phyloP scores from a whole-genome alignment of 2,329 filamentous ascomycete species.

The Fusarium staphyleae region DNA sequence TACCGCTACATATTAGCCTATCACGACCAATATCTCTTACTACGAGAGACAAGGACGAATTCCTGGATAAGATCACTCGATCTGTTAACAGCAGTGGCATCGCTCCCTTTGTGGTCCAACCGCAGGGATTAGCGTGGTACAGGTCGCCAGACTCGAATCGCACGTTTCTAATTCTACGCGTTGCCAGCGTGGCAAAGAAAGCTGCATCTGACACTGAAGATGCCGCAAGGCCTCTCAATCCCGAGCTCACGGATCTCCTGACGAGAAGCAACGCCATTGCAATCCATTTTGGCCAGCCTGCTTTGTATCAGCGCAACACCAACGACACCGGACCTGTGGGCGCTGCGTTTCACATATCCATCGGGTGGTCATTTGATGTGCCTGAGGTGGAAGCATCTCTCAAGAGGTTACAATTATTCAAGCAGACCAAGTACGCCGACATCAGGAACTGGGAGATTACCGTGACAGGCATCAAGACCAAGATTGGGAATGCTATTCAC shows the following conservation, averaged over 20 bases:
- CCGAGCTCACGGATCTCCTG: slow-evolving; percentile 69
- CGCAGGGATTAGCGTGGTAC: slow-evolving; percentile 56
- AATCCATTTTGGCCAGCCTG: slow-evolving; percentile 74
- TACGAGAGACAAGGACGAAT: slow-evolving; percentile 74
- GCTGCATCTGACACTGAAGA: slow-evolving; percentile 6
- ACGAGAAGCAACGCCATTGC: slow-evolving; percentile 71
- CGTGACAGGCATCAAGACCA: slow-evolving; percentile 72
- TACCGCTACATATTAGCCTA: slow-evolving; percentile 89
- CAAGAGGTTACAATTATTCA: slow-evolving; percentile 39
- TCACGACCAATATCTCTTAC: slow-evolving; percentile 80
- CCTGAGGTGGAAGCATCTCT: slow-evolving; percentile 53
- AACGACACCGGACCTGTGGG: slow-evolving; percentile 32
- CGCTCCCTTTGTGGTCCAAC: slow-evolving; percentile 49
- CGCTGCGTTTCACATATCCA: slow-evolving; percentile 80
- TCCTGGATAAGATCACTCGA: slow-evolving; percentile 63
- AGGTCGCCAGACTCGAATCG: slow-evolving; percentile 67
- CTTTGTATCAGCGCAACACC: slow-evolving; percentile 65
- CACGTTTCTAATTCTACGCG: slow-evolving; percentile 82
- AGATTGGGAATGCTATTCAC: slow-evolving; percentile 75
- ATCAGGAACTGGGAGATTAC: slow-evolving; percentile 56
- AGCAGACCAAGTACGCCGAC: slow-evolving; percentile 33
- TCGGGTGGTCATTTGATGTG: slow-evolving; percentile 78
- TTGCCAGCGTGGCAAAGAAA: slow-evolving; percentile 46
- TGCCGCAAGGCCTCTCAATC: slow-evolving; percentile 49
- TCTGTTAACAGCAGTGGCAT: slow-evolving; percentile 46